Evolutionary conservation across 2,329 filamentous ascomycete species (phyloP).

Genomic region (Exophiala spinifera): DNA sequence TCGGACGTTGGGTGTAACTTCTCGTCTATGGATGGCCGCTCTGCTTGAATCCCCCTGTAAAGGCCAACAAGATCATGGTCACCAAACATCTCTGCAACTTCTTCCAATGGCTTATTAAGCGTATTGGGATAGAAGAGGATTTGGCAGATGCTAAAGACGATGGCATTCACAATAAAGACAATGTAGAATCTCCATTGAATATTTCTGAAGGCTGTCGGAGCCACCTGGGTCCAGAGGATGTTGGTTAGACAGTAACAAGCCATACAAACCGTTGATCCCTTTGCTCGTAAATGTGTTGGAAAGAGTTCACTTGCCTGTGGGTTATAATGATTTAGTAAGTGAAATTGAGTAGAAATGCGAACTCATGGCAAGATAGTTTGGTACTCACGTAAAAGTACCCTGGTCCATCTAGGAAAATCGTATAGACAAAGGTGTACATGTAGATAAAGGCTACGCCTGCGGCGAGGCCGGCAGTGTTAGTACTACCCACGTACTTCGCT

Average conservation of each 20-base stretch:
- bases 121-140: no score
- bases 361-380: no score
- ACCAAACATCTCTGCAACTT: no score
- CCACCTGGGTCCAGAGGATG: constrained; percentile 20
- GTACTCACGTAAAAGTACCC: no score
- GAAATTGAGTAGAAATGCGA: constrained; percentile 6
- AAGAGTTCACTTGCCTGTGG: constrained; percentile 28
- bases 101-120: no score
- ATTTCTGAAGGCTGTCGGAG: constrained; percentile 28
- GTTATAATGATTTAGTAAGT: constrained; percentile 22
- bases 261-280: constrained; percentile 24
- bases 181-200: constrained; percentile 15
- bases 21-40: no score
- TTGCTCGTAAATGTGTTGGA: constrained; percentile 24
- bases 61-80: no score
- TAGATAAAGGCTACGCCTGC: constrained; percentile 22
- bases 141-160: no score
- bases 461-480: constrained; percentile 8
- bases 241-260: constrained; percentile 15
- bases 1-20: no score
- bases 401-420: no score
- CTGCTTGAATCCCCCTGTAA: no score
- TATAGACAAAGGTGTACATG: no score
- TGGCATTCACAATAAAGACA: constrained; percentile 1
- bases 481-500: not conserved